A percentile compares a stretch with the other conserved stretches of the same genome.
These are phyloP conservation scores for Ehretia macrophylla DNA, from an alignment of 257 asterid genomes.

Conservation along the genomic window DNA sequence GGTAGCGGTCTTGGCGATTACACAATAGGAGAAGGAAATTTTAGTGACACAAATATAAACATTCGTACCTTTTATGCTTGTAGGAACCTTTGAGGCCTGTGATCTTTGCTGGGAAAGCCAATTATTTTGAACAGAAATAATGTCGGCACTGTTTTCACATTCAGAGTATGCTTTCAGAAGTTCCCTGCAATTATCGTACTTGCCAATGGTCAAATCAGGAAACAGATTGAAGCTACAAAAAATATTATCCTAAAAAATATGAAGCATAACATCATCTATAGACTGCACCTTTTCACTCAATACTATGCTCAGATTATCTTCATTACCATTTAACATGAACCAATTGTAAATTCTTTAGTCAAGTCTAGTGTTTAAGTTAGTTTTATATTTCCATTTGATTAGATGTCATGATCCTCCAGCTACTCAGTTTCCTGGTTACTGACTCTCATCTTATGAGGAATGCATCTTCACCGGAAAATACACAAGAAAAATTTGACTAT, in stretches of 20 bases:
- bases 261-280: not conserved
- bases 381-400: too few species aligned
- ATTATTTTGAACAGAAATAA: constrained; percentile 64
- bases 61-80: constrained; percentile 37
- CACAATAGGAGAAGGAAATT: not conserved
- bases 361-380: too few species aligned
- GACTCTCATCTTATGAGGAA: too few species aligned
- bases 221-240: not conserved
- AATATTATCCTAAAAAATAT: not conserved
- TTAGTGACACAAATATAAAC: not conserved
- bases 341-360: too few species aligned
- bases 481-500: too few species aligned
- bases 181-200: constrained; percentile 42
- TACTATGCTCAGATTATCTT: too few species aligned
- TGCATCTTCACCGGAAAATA: too few species aligned
- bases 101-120: constrained; percentile 80
- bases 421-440: too few species aligned
- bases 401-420: too few species aligned
- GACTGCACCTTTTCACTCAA: not conserved
- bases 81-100: constrained; percentile 20
- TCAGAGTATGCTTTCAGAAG: constrained; percentile 78
- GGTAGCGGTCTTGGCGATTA: too few species aligned
- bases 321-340: too few species aligned
- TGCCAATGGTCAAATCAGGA: constrained; percentile 8
- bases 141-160: constrained; percentile 66